These are phyloP conservation scores for Hygrophorus pudorinus DNA, from an alignment of 768 basidiomycete species.

Conservation along the genomic window DNA sequence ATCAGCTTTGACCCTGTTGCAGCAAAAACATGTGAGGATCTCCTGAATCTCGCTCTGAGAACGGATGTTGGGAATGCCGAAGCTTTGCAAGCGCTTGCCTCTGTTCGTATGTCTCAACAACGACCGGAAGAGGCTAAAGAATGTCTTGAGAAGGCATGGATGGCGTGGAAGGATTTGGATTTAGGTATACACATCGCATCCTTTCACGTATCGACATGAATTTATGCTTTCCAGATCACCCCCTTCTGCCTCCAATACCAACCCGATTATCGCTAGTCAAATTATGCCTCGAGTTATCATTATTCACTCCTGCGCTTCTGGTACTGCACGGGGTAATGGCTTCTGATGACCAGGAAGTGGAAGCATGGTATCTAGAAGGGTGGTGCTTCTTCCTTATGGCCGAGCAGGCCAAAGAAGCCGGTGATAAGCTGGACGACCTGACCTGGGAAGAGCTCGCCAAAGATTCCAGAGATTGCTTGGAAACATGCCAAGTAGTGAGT, in stretches of 20 bases:
- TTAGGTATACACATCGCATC: conserved; percentile 18
- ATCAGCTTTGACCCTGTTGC: conserved; percentile 73
- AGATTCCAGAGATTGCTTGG: conserved; percentile 72
- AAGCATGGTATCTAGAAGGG: conserved; percentile 91
- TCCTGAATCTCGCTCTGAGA: conserved; percentile 63
- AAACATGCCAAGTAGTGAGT: conserved; percentile 71
- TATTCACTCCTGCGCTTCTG: conserved; percentile 62
- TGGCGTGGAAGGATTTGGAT: conserved; percentile 61
- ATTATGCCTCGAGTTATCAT: conserved; percentile 66
- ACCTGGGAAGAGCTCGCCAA: conserved; percentile 71
- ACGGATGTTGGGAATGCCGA: conserved; percentile 71
- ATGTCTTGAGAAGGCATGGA: conserved; percentile 60
- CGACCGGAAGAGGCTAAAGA: conserved; percentile 72
- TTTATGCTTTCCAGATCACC: conserved; percentile 39
- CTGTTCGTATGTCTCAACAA: conserved; percentile 83
- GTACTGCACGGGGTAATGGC: conserved; percentile 74
- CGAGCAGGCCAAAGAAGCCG: conserved; percentile 54
- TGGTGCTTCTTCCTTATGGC: conserved; percentile 88
- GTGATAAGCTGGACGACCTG: conserved; percentile 37
- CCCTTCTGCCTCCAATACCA: conserved; percentile 60
- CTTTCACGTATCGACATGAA: not conserved
- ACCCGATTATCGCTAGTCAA: conserved; percentile 68
- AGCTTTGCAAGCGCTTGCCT: conserved; percentile 70
- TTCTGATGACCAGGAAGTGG: conserved; percentile 76
- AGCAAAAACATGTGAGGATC: conserved; percentile 69